Conservation (phyloP, 78 protist genomes). For the Tieghemostelium lacteum region DNA sequence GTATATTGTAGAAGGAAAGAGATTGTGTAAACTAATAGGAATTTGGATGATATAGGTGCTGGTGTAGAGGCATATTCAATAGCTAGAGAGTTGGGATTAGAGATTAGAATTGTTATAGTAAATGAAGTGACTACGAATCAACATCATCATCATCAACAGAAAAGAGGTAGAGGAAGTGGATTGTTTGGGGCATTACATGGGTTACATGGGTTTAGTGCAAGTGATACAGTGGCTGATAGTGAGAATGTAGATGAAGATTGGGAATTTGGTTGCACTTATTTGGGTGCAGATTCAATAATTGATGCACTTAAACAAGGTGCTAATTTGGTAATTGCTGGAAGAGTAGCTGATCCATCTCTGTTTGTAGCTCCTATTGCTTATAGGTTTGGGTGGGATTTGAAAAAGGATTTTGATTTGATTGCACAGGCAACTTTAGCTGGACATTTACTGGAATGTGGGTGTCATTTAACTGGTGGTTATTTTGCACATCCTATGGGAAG, state of each 20-base stretch:
- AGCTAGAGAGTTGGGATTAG: conserved; percentile 45
- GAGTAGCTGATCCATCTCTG: conserved; percentile 75
- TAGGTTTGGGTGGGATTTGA: conserved; percentile 66
- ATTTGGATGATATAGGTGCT: no score
- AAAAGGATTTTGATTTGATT: conserved; percentile 53
- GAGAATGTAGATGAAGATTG: conserved; percentile 37
- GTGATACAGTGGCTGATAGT: conserved; percentile 10
- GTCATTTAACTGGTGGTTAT: conserved; percentile 77
- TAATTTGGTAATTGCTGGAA: conserved; percentile 75
- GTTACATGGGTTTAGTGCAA: conserved; percentile 42
- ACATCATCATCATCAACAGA: neutral
- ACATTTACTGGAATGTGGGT: conserved; percentile 69
- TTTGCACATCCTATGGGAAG: conserved; percentile 73
- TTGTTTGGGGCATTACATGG: neutral
- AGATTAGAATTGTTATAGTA: conserved; percentile 28
- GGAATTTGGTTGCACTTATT: conserved; percentile 76
- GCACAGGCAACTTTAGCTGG: conserved; percentile 76
- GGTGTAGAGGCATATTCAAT: conserved; percentile 71
- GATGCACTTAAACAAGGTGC: conserved; percentile 65
- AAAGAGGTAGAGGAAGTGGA: neutral
- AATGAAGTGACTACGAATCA: conserved; percentile 4
- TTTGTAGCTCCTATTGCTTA: conserved; percentile 74
- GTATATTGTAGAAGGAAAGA: no score
- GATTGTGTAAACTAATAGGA: no score
- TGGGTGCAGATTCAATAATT: conserved; percentile 69